Evolutionary conservation across 2,329 filamentous ascomycete genomes (phyloP).

Genomic region (Clarireedia sp.): DNA sequence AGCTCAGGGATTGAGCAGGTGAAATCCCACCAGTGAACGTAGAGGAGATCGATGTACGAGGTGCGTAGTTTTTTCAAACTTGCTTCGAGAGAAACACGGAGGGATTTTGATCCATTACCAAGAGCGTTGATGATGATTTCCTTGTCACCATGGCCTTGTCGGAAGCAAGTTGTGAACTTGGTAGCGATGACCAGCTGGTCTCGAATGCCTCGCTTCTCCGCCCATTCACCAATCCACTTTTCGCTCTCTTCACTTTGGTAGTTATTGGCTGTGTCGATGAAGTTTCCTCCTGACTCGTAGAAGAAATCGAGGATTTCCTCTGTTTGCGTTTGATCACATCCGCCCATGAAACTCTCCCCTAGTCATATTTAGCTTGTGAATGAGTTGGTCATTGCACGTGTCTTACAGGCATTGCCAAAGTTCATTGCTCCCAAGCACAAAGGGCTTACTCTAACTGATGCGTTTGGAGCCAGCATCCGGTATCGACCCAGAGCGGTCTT

Average conservation of each 20-base stretch:
- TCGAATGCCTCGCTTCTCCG: slow-evolving; percentile 52
- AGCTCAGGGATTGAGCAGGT: slow-evolving; percentile 57
- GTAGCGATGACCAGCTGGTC: slow-evolving; percentile 62
- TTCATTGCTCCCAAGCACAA: slow-evolving; percentile 59
- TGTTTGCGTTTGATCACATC: slow-evolving; percentile 51
- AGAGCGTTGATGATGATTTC: slow-evolving; percentile 39
- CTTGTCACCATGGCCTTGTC: slow-evolving; percentile 26
- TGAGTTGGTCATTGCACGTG: no score
- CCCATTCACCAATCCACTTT: slow-evolving; percentile 63
- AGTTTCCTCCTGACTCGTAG: slow-evolving; percentile 54
- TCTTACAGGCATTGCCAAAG: slow-evolving; percentile 41
- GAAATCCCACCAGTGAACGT: slow-evolving; percentile 62
- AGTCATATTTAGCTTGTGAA: no score
- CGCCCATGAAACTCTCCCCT: background rate
- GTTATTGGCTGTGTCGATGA: slow-evolving; percentile 61
- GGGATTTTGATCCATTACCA: slow-evolving; percentile 55
- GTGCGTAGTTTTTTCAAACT: slow-evolving; percentile 56
- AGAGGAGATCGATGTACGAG: slow-evolving; percentile 60
- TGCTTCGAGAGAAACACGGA: slow-evolving; percentile 47
- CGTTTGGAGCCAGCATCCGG: slow-evolving; percentile 49
- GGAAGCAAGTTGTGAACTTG: slow-evolving; percentile 37
- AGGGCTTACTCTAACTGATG: slow-evolving; percentile 59
- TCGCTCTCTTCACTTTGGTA: slow-evolving; percentile 57
- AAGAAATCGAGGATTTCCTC: slow-evolving; percentile 49
- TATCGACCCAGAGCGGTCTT: background rate